Evolutionary conservation across 257 asterid species (phyloP).

Genomic region (Eustoma russellianum): DNA sequence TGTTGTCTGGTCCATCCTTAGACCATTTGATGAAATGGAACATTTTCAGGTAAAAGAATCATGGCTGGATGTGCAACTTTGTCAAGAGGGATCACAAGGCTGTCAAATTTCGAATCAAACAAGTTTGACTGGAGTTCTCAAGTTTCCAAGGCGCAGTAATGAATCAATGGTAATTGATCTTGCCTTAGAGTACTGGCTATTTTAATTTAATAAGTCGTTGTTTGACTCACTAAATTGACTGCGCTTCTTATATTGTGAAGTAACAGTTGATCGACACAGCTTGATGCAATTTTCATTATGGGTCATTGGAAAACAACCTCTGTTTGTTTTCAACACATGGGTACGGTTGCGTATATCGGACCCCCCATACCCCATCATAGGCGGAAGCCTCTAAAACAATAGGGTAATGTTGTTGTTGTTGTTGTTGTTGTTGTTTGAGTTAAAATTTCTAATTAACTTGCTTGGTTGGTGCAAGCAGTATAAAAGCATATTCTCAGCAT

Average conservation of each 20-base stretch:
- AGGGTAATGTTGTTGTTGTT: too few species aligned
- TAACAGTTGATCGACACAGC: too few species aligned
- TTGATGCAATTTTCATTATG: too few species aligned
- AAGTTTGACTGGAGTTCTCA: conserved; percentile 39
- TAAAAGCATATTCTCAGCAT: conserved; percentile 60
- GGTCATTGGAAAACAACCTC: too few species aligned
- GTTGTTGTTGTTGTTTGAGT: background rate
- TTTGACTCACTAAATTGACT: too few species aligned
- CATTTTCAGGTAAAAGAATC: conserved; percentile 83
- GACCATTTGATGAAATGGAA: background rate
- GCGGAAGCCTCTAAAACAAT: too few species aligned
- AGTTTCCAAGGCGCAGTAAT: conserved; percentile 68
- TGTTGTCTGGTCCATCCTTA: too few species aligned
- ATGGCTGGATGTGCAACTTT: conserved; percentile 87
- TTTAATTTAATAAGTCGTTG: background rate
- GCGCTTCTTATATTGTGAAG: too few species aligned
- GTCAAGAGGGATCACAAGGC: conserved; percentile 71
- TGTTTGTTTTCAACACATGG: too few species aligned
- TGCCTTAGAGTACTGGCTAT: background rate
- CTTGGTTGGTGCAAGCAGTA: conserved; percentile 38
- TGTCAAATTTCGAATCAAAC: conserved; percentile 68
- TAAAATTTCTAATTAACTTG: background rate
- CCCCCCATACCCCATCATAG: too few species aligned
- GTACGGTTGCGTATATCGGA: too few species aligned
- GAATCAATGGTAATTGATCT: conserved; percentile 63